Base-by-base conservation (phyloP, 2,329 filamentous ascomycete species). In the Bimuria novae-zelandiae region DNA sequence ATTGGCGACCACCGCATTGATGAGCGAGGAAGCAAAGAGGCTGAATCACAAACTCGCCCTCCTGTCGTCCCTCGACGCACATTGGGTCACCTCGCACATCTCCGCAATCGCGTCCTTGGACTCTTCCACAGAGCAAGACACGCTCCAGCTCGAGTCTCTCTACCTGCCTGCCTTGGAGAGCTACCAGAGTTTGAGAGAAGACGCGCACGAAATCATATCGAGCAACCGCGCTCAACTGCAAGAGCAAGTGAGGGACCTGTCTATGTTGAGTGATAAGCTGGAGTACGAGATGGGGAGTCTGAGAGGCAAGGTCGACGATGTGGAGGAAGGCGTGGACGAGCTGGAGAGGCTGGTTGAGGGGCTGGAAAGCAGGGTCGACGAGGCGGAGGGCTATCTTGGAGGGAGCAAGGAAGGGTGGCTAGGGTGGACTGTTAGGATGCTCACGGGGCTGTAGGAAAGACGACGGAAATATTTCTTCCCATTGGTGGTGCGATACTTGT, bases 281-380 rank as follows among this genome's bases (percentile, higher is more conserved):
- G 92, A 97, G 66, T 97, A 97, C 73, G 93, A 97, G 77, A 87
- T 97, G 56, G 84, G 88, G 54, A 85, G 86, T 14, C 78, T 97
- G n/a, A 81, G 86, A 43, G 85, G 87, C 42, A 91, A 91, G 64
- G 88, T 96, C 8, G 83, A 89, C 63, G 93, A 97, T 67, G 89
- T 96, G 7, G 92, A 96, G 67, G 89, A 91, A 56, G 89, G 89
- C 1, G 85, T 96, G 0, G 77, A 76, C 10, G 88, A 92, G 56
- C 95, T 96, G 71, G 89, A 92, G 72, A 81, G 84, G 43, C 89
- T 92, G 70, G 75, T 79, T 4, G 59, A 64, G 25, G 64, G 65
- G 50, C 74, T 79, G 4, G 79, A 80, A 57, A 69, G 69, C 12
- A 65, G 75, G 46, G 73, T 76, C 0, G 56, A 82, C 40, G 87